These are phyloP conservation scores for Diplodia intermedia DNA, from an alignment of 2,329 filamentous ascomycete species.

Conservation along the genomic window DNA sequence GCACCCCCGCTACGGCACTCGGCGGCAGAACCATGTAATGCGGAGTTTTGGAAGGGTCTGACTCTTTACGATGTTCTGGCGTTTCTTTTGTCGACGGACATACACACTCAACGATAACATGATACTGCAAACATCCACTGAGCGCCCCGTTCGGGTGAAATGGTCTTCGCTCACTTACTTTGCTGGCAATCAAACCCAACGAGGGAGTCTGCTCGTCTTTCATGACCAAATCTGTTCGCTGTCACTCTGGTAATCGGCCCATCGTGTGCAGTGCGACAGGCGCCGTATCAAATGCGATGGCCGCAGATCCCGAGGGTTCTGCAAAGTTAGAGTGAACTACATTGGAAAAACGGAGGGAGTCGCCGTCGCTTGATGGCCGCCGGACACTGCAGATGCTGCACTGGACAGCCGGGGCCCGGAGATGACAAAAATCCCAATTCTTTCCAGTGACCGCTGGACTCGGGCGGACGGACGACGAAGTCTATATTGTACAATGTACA, in stretches of 20 bases:
- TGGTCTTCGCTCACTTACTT: not conserved
- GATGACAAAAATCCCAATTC: slow-evolving; percentile 30
- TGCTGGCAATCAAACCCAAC: not conserved
- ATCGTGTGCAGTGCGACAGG: not conserved
- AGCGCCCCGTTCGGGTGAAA: not conserved
- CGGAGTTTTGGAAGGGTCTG: not conserved
- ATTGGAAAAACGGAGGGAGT: not conserved
- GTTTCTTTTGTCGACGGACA: not conserved
- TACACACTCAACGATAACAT: not conserved
- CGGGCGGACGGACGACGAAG: slow-evolving; percentile 34
- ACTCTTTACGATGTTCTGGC: not conserved
- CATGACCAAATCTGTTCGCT: not conserved
- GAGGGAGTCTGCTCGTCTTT: not conserved
- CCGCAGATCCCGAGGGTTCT: not conserved
- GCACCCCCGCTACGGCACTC: slow-evolving; percentile 15
- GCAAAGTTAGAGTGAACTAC: not conserved
- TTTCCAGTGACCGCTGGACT: slow-evolving; percentile 22
- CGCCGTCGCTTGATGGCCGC: not conserved
- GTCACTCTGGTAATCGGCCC: not conserved
- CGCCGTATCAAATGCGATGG: not conserved
- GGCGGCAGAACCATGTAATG: not conserved
- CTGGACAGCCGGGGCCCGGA: not conserved
- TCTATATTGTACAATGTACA: slow-evolving; percentile 55
- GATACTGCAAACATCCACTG: not conserved
- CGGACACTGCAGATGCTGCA: not conserved